Base-by-base conservation (phyloP, 768 basidiomycete species). In the Daedaleopsis nitida region DNA sequence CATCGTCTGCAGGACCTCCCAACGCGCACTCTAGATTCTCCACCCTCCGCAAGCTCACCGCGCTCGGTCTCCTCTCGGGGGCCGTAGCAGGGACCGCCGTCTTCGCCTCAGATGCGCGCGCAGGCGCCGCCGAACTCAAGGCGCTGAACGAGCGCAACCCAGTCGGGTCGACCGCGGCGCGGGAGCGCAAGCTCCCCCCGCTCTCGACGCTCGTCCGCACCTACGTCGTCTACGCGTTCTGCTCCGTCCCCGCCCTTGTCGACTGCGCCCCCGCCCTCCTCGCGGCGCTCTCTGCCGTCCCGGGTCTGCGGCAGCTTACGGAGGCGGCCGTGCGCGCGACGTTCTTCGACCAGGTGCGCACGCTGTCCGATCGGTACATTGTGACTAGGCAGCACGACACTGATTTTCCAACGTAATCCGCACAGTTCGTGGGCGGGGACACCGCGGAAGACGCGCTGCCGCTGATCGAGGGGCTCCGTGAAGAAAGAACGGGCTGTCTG, bases 351-450 rank as follows among this genome's bases (percentile, higher is more conserved):
- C 94, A 96, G 76, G 91, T 89, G 64, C 9, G 19, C n/a, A n/a
- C 45, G 14, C 17, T 47, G 16, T n/a, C 24, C n/a, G n/a, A n/a
- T n/a, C n/a, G n/a, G n/a, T n/a, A n/a, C n/a, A n/a, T n/a, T n/a
- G n/a, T n/a, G n/a, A n/a, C n/a, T n/a, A n/a, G n/a, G n/a, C n/a
- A n/a, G n/a, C n/a, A n/a, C 4, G 13, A 16, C 19, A 34, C 54
- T 6, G 38, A 2, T 3, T 21, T 14, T 14, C 34, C 32, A 17
- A 4, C 14, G 27, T 49, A 23, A 45, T 32, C 37, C 12, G 12
- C 42, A 17, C 66, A 94, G 88, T 98, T 96, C 66, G 94, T 96
- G 1, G 94, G 94, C 0, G 94, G 91, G 3, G 94, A 96, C 60
- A 88, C 88, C 0, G 90, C 88, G 0, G 80, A 83, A 39, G 86